Evolutionary conservation across 345 rosid genomes (phyloP).

Genomic region (Camelina hispida): DNA sequence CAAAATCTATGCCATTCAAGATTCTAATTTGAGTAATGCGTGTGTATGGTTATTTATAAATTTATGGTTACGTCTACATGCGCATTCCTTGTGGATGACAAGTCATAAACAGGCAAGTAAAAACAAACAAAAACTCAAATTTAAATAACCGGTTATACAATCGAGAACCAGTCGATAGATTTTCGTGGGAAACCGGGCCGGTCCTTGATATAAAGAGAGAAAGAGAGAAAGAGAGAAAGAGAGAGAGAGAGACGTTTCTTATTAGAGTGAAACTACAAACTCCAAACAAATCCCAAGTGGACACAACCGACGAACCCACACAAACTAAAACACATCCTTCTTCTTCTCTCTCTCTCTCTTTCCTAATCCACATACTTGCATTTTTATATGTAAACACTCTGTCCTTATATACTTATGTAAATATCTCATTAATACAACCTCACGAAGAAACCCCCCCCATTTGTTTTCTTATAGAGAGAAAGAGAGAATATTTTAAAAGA

Average conservation of each 20-base stretch:
- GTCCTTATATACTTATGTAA: conserved; percentile 2
- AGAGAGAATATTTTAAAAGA: conserved; percentile 2
- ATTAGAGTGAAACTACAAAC: conserved; percentile 10
- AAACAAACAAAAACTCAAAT: background rate
- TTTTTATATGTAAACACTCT: conserved; percentile 24
- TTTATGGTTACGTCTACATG: background rate
- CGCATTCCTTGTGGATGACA: background rate
- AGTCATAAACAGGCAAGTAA: background rate
- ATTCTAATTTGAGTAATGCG: background rate
- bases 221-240: conserved; percentile 22
- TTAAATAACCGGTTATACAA: conserved; percentile 22
- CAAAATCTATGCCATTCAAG: background rate
- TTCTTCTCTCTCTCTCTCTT: conserved; percentile 29
- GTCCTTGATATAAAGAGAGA: conserved; percentile 15
- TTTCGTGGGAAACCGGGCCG: conserved; percentile 32
- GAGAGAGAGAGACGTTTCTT: conserved; percentile 23
- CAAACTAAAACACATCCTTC: conserved; percentile 4
- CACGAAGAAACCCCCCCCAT: conserved; percentile 19
- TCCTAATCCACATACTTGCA: conserved; percentile 44
- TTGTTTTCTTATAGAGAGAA: background rate
- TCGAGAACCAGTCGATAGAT: conserved; percentile 21
- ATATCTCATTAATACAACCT: conserved; percentile 27
- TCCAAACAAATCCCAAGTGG: conserved; percentile 55
- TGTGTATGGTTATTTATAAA: background rate
- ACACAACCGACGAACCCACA: conserved; percentile 40